phyloP scores from a whole-genome alignment of 345 rosid genomes.

The Kernera saxatilis region DNA sequence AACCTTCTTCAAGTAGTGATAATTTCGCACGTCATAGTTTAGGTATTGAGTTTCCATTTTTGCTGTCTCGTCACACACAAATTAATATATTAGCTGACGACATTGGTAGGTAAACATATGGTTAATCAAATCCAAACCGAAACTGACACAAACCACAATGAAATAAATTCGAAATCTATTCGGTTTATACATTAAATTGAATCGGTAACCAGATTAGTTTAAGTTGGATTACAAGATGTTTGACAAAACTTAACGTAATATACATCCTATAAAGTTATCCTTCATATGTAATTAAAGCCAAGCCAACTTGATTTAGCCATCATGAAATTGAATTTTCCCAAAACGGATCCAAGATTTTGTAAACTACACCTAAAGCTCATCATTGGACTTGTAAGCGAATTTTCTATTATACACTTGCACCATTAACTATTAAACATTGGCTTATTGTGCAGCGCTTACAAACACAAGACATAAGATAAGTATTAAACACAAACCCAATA shows the following conservation, averaged over 20 bases:
- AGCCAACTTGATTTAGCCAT: background rate
- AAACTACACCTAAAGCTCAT: slow-evolving; percentile 1
- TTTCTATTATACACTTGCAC: background rate
- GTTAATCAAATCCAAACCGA: background rate
- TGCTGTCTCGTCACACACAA: background rate
- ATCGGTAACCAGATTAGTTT: background rate
- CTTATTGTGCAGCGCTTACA: background rate
- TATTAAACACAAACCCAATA: no score
- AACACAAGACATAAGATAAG: background rate
- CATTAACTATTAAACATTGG: background rate
- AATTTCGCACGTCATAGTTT: background rate
- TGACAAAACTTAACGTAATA: background rate
- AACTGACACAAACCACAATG: background rate
- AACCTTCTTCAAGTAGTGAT: slow-evolving; percentile 1
- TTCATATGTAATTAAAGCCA: background rate
- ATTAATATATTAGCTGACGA: slow-evolving; percentile 5
- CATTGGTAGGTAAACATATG: background rate
- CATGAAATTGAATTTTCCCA: background rate
- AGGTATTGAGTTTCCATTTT: slow-evolving; percentile 1
- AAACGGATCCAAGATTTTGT: slow-evolving; percentile 8
- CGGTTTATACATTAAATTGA: background rate
- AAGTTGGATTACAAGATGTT: background rate
- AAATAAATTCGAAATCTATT: background rate
- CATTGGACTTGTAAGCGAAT: background rate
- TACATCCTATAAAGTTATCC: background rate